phyloP scores from a whole-genome alignment of 345 rosid species.

The Adansonia digitata region DNA sequence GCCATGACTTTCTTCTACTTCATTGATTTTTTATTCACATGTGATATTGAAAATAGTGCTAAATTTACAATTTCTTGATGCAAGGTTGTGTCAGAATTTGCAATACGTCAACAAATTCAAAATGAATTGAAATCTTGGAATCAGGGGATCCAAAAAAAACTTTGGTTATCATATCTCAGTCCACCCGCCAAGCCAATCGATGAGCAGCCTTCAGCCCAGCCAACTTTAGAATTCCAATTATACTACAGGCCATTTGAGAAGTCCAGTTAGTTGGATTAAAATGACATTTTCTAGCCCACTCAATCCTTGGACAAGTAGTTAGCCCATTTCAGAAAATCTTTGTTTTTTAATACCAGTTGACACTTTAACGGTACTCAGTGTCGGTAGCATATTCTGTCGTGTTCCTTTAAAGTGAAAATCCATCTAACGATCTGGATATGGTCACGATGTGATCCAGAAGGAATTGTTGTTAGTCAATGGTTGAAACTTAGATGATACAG shows the following conservation, averaged over 20 bases:
- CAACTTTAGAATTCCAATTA: no score
- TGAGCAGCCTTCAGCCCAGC: neutral
- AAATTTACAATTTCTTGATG: neutral
- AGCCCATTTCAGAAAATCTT: no score
- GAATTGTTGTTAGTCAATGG: neutral
- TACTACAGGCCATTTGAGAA: neutral
- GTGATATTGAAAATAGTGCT: neutral
- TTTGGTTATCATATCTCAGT: neutral
- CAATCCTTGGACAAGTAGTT: neutral
- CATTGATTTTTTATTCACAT: neutral
- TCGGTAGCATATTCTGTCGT: neutral
- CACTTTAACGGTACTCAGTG: no score
- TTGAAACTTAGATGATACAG: neutral
- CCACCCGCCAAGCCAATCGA: neutral
- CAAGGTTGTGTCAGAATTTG: accelerated
- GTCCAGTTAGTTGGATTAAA: neutral
- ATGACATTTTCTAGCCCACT: no score
- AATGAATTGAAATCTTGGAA: no score
- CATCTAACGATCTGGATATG: neutral
- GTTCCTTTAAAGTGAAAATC: neutral
- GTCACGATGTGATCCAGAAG: neutral
- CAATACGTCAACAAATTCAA: no score
- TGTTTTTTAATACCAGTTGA: no score
- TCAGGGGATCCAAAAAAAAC: neutral
- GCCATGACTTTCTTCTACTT: no score